phyloP scores from a whole-genome alignment of 345 rosid genomes.

The Carallia brachiata region DNA sequence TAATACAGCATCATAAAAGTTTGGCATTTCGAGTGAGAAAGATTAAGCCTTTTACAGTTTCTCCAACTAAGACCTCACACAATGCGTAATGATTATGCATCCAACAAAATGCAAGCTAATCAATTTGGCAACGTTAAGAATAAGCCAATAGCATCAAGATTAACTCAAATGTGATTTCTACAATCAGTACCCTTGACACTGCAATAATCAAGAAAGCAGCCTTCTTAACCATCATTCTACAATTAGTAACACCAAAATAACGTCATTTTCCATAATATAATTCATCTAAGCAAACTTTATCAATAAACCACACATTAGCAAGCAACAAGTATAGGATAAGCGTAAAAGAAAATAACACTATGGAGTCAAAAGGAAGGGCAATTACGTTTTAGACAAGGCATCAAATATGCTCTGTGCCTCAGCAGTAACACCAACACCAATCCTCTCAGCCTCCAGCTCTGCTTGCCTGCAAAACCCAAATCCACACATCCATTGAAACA shows the following conservation, averaged over 20 bases:
- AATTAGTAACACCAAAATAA: neutral
- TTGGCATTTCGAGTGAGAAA: neutral
- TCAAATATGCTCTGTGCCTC: constrained; percentile 89
- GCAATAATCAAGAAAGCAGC: neutral
- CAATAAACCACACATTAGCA: neutral
- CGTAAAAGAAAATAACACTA: neutral
- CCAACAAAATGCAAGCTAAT: neutral
- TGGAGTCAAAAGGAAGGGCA: neutral
- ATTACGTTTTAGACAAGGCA: constrained; percentile 90
- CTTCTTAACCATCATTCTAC: neutral
- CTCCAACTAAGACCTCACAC: neutral
- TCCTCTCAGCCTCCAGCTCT: constrained; percentile 76
- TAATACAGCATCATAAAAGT: neutral
- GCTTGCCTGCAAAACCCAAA: constrained; percentile 64
- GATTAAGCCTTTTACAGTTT: neutral
- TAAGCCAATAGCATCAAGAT: neutral
- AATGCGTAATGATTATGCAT: neutral
- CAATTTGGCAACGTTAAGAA: neutral
- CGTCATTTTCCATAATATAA: neutral
- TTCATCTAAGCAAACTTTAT: neutral
- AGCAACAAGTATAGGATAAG: neutral
- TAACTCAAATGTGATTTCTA: neutral
- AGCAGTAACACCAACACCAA: constrained; percentile 88
- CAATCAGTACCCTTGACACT: neutral
- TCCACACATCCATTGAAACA: constrained; percentile 5